Base-by-base conservation (phyloP, 331 rosid species). In the Prunus yedoensis region DNA sequence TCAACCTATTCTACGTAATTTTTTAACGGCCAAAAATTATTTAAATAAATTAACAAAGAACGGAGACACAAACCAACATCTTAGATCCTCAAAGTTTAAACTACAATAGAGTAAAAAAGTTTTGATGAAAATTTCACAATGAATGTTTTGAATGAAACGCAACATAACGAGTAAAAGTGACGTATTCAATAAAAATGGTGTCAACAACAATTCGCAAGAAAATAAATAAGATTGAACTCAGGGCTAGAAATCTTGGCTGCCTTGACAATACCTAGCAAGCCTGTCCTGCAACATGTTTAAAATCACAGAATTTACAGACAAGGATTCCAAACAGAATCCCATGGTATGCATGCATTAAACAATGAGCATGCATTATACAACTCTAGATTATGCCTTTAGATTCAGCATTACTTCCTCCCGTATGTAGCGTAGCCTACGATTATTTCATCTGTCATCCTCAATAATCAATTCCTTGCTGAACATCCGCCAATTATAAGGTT, bases 231-330 rank as follows among this genome's bases (percentile, higher is more conserved):
- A 45, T 38, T 50, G 72, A 21, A 30, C 53, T 54, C 3, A 43
- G 65, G 16, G 73, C 66, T 30, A 38, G 27, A 46, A 46, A 66
- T 79, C 63, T 62, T 54, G 15, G 54, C 52, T 67, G 53, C 83
- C 83, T 60, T 43, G 11, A 73, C 67, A 75, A 68, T 49, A 71
- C 38, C 51, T 41, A 73, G 38, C 68, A 61, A 57, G 77, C 75
- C 57, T 2, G 18, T 21, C 50, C 76, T 68, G 69, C 79, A 20
- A 56, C 79, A 76, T 79, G 80, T 74, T 52, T 77, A 73, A 43
- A 63, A 62, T 53, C 66, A 70, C 82, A 64, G 83, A 79, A 74
- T 78, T 74, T 71, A 83, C 80, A 77, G 72, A 77, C 74, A 17
- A 61, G 51, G 66, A 56, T 79, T 79, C 79, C 56, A 43, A 80